Evolutionary conservation across 1,284 basidiomycete genomes (phyloP).

Genomic region (Veloporphyrellus conicus): DNA sequence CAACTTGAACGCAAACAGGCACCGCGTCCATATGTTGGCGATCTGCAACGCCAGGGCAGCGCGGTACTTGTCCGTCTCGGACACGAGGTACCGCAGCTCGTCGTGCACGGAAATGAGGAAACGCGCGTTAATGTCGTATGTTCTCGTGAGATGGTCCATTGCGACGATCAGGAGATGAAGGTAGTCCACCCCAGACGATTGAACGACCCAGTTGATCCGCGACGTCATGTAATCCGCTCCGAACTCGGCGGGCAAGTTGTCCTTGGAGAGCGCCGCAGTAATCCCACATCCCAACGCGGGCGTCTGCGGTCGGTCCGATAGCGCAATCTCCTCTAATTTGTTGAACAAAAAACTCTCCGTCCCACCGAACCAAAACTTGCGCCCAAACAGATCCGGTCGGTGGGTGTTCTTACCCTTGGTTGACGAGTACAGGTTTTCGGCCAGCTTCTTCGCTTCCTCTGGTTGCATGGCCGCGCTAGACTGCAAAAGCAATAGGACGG

Average conservation of each 20-base stretch:
- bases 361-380: slow-evolving; percentile 96
- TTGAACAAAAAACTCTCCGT: slow-evolving; percentile 99
- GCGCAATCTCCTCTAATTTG: slow-evolving; percentile 93
- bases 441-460: slow-evolving; percentile 76
- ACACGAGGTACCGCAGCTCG: slow-evolving; percentile 91
- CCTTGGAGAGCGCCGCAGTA: slow-evolving; percentile 86
- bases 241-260: slow-evolving; percentile 75
- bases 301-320: slow-evolving; percentile 83
- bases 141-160: slow-evolving; percentile 84
- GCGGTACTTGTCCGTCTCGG: slow-evolving; percentile 84
- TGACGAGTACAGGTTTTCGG: slow-evolving; percentile 83
- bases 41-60: slow-evolving; percentile 92
- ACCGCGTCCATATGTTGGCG: slow-evolving; percentile 93
- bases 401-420: slow-evolving; percentile 91
- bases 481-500: slow-evolving; percentile 85
- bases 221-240: slow-evolving; percentile 92
- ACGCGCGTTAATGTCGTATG: slow-evolving; percentile 84
- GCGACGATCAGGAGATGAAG: slow-evolving; percentile 93
- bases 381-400: slow-evolving; percentile 61
- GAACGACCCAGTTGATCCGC: slow-evolving; percentile 99
- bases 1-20: slow-evolving; percentile 87
- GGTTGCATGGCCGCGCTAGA: slow-evolving; percentile 77
- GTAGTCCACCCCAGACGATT: slow-evolving; percentile 98
- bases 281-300: slow-evolving; percentile 94
- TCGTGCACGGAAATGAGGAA: slow-evolving; percentile 98